Evolutionary conservation across 345 rosid species (phyloP).

Genomic region (Barbarea vulgaris): DNA sequence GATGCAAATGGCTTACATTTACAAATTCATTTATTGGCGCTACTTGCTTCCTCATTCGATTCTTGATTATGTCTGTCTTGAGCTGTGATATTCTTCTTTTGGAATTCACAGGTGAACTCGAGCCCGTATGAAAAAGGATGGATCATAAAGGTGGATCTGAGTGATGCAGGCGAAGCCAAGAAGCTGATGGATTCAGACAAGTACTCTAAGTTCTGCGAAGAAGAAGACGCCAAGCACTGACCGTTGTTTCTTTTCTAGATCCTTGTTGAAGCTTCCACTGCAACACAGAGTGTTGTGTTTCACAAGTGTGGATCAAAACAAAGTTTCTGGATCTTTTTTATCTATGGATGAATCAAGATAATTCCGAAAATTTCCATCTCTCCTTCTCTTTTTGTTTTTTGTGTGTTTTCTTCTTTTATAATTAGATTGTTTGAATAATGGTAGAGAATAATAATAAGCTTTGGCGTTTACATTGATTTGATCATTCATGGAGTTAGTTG

Average conservation of each 20-base stretch:
- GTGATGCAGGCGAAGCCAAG: slow-evolving; percentile 55
- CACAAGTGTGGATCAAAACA: not conserved
- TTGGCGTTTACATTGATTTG: not conserved
- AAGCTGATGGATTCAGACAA: slow-evolving; percentile 77
- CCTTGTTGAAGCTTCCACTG: not conserved
- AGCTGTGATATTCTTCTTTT: slow-evolving; percentile 10
- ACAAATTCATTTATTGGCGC: not conserved
- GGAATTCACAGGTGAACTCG: slow-evolving; percentile 62
- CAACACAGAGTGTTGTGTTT: slow-evolving; percentile 9
- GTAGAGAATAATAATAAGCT: slow-evolving; percentile 29
- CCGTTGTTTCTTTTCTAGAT: not conserved
- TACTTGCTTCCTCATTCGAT: not conserved
- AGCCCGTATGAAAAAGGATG: slow-evolving; percentile 86
- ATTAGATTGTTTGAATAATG: slow-evolving; percentile 14
- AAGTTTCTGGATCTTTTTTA: not conserved
- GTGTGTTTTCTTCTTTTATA: not conserved
- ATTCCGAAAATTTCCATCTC: slow-evolving; percentile 7
- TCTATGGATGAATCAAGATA: slow-evolving; percentile 10
- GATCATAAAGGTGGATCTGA: slow-evolving; percentile 79
- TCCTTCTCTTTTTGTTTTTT: not conserved
- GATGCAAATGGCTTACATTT: not conserved
- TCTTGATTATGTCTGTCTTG: not conserved
- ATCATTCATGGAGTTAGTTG: not conserved
- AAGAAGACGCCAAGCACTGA: slow-evolving; percentile 89
- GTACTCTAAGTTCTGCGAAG: slow-evolving; percentile 90